Base-by-base conservation (phyloP, 305 asterid species). In the Fraxinus paxiana region DNA sequence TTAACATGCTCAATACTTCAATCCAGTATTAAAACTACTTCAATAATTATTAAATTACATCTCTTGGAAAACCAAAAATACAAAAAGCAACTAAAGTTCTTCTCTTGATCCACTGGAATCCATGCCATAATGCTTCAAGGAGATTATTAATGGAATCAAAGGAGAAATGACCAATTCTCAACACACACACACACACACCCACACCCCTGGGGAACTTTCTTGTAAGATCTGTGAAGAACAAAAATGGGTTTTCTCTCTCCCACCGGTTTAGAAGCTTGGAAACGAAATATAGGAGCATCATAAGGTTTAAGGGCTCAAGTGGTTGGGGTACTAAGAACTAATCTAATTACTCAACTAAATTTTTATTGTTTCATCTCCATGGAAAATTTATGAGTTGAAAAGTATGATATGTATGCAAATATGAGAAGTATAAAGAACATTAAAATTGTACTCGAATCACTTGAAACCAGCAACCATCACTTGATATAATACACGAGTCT, bases 1-100 rank as follows among this genome's bases (percentile, higher is more conserved):
- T 30, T 79, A 30, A 72, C 69, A 74, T 33, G 83, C 73, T 75
- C 83, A 80, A 63, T 38, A 78, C 75, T 48, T 43, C 80, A 80
- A 79, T 73, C 56, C 24, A 18, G 79, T 78, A 28, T 67, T 37
- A 5, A 48, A 51, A 73, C 73, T 81, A 67, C 30, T 76, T 61
- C 54, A 8, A 78, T 72, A 38, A 24, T 79, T 77, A 82, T 61
- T 65, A 75, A 48, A 73, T 80, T 22, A 56, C 59, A 22, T 26
- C 67, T 46, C 74, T 43, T 13, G 6, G 65, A 43, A 76, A 78
- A 69, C 65, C 28, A 82, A 80, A 30, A 71, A 74, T 59, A 79
- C 9, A 10, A 48, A 34, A n/a, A 82, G 38, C 77, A 79, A 61
- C 73, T 6, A 15, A 54, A 18, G 28, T 73, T 63, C 76, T 65